Evolutionary conservation across 371 early-diverging fungal species (phyloP), one percentile per base, ranked within the genome.

Genomic region (Mortierella sp.): DNA sequence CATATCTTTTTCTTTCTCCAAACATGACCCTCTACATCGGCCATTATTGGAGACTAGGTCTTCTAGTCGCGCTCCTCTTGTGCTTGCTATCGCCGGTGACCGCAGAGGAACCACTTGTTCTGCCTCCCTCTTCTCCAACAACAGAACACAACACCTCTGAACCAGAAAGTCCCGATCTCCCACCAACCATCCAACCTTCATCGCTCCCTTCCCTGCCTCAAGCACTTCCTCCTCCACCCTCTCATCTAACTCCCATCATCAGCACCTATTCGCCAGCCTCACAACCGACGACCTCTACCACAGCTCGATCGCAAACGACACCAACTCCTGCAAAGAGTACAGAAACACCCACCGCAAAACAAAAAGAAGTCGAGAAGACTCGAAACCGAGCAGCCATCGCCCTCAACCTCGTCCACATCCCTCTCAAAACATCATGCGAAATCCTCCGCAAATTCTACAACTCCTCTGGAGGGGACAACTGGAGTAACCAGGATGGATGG

Each of bases 401-500:
- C 14, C 72, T 79, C 7, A 55, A 75, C n/a, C 56, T 84, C 16
- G 70, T 68, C 38, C 78, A 79, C 46, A 75, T 81, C 24, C 85
- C 82, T 0, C 56, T 81, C 7, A 78, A 78, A 49, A 56, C 48
- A 16, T 81, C 85, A 4, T 84, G 79, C 35, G 76, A 81, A 10
- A 84, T 84, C 49, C 72, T 81, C 41, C 78, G 82, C 32, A 63
- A 54, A 71, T 72, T 84, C 32, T 84, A 81, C 38, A 81, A 81
- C 56, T 71, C 56, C 58, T 81, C 85, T 0, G 75, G 81, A 10
- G 84, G 81, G 4, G 44, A 43, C 16, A 29, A 75, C 16, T 84
- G 84, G 79, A 84, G 74, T 51, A 80, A 76, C 38, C 78, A 81
- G 32, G 81, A 84, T 41, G 81, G 84, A 71, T 84, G 81, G 84